Evolutionary conservation across 176 grass and related monocot species (phyloP), one percentile per base, ranked within the genome.

Genomic region (Cymbopogon citratus): DNA sequence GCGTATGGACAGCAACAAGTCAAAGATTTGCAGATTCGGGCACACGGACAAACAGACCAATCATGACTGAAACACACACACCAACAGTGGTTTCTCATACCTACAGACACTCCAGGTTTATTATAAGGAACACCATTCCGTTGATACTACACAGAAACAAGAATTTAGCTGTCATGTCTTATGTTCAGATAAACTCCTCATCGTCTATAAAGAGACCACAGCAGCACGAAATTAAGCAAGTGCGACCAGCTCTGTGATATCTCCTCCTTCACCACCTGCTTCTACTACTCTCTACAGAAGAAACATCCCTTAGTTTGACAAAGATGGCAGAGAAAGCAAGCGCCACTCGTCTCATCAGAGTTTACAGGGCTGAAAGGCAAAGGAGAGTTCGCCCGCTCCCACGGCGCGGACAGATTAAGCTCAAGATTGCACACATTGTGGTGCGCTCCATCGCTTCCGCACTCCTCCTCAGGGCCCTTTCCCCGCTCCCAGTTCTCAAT

Each of bases 351-450:
- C 75, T 83, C 80, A 59, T 73, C 56, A 18, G 28, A 75, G 81
- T 72, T 43, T 85, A 74, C 73, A 82, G 82, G 61, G 69, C 74
- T 21, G 59, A 83, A 39, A 92, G 51, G 49, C 75, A 24, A 68
- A 76, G 59, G 12, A 38, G 71, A 71, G 27, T 46, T 15, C 72
- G 68, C 6, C 73, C 51, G 0, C n/a, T 70, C 36, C 91, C 87
- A 27, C 63, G 73, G 9, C 81, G 84, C 13, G 87, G 91, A 21
- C 84, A 92, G 4, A 78, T 90, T 11, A 92, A 92, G 81, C 44
- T 44, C 52, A 87, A 85, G 84, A 92, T 92, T 14, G 87, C 67
- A 5, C 81, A 76, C 72, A 79, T 87, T 36, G 73, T 80, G 59
- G 36, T 59, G 60, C 84, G 78, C 59, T 64, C 84, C n/a, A 69